A percentile compares a stretch with the other conserved stretches of the same genome.
Evolutionary conservation across 2,329 filamentous ascomycete species (phyloP).

Genomic region (Lecanosticta acicola): DNA sequence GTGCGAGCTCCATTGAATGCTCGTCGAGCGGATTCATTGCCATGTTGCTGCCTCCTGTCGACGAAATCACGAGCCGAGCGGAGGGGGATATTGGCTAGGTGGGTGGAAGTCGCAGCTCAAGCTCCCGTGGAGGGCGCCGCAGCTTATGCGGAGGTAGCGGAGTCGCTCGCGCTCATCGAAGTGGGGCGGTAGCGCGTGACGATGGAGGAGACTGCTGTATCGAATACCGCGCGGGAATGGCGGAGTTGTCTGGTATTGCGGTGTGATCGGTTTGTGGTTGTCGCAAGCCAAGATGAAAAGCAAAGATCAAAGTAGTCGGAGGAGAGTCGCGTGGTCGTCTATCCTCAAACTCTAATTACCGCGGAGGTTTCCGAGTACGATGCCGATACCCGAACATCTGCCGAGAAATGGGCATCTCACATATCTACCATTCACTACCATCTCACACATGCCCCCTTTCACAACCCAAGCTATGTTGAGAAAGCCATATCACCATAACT

Average conservation of each 20-base stretch:
- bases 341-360: not conserved
- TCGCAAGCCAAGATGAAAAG: not conserved
- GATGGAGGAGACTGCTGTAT: not conserved
- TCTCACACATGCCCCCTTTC: too few relatives aligned
- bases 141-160: constrained; percentile 11
- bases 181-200: not conserved
- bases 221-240: not conserved
- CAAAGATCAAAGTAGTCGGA: not conserved
- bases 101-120: constrained; percentile 5
- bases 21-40: constrained; percentile 2
- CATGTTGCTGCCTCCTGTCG: constrained; percentile 2
- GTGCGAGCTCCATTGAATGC: constrained; percentile 6
- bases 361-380: not conserved
- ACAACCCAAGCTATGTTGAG: not conserved
- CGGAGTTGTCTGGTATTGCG: not conserved
- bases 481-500: too few relatives aligned
- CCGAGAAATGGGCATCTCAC: not conserved
- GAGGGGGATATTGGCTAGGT: not conserved
- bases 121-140: constrained; percentile 9
- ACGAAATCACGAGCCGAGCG: not conserved
- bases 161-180: not conserved
- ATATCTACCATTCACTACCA: too few relatives aligned
- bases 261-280: not conserved
- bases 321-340: constrained; percentile 1
- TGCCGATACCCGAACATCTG: not conserved